These are phyloP conservation scores for Schoenoplectus tabernaemontani DNA, from an alignment of 202 grass and related monocot species.

Conservation along the genomic window DNA sequence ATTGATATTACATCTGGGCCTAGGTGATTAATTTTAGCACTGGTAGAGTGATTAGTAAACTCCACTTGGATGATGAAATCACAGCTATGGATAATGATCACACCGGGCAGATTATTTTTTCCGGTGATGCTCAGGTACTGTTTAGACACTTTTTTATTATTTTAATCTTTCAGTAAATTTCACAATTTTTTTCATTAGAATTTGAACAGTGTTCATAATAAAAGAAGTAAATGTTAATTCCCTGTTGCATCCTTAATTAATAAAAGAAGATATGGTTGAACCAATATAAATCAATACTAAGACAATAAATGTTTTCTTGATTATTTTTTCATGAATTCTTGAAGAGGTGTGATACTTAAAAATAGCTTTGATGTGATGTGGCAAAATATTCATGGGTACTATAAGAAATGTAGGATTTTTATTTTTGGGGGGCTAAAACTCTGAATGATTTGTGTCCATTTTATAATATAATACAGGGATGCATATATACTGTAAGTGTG, in stretches of 20 bases:
- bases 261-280: neutral
- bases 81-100: slow-evolving; percentile 94
- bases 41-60: slow-evolving; percentile 81
- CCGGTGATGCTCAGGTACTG: slow-evolving; percentile 77
- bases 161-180: slow-evolving; percentile 15
- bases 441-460: slow-evolving; percentile 10
- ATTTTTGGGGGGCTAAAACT: neutral
- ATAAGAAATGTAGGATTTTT: slow-evolving; percentile 1
- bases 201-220: neutral
- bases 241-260: neutral
- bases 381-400: neutral
- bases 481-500: slow-evolving; percentile 67
- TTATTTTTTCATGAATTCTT: neutral
- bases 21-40: slow-evolving; percentile 99
- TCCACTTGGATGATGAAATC: slow-evolving; percentile 81
- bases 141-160: neutral
- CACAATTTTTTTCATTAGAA: neutral
- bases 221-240: neutral
- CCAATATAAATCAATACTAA: neutral
- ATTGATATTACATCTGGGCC: slow-evolving; percentile 16
- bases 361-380: neutral
- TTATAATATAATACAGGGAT: slow-evolving; percentile 59
- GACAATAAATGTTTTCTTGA: neutral
- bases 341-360: neutral
- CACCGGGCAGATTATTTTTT: slow-evolving; percentile 84